Evolutionary conservation across 108 stramenopile species (phyloP).

Genomic region (Chaetoceros muelleri): DNA sequence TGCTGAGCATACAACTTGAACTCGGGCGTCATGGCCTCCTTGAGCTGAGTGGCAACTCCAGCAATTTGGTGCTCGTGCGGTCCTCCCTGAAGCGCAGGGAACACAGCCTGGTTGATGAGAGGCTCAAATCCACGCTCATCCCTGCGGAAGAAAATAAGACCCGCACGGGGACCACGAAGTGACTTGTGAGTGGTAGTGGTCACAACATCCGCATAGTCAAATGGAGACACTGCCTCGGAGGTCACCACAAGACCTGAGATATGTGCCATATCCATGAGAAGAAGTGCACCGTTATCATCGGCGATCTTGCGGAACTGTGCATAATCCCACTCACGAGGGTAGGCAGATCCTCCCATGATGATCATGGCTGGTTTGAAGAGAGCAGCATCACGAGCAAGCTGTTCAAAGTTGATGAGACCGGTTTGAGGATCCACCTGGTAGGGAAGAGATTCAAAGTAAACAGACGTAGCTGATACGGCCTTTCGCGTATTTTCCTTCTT

Average conservation of each 20-base stretch:
- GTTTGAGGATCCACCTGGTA: slow-evolving; percentile 95
- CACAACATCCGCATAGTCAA: slow-evolving; percentile 95
- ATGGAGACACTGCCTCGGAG: slow-evolving; percentile 84
- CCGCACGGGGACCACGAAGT: slow-evolving; percentile 97
- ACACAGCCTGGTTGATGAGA: slow-evolving; percentile 96
- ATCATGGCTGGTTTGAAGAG: slow-evolving; percentile 99
- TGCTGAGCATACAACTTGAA: slow-evolving; percentile 93
- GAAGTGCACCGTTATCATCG: slow-evolving; percentile 93
- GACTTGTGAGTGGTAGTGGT: slow-evolving; percentile 99
- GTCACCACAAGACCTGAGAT: slow-evolving; percentile 97
- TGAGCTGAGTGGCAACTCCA: slow-evolving; percentile 96
- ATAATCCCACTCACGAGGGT: slow-evolving; percentile 99
- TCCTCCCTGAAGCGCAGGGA: slow-evolving; percentile 99
- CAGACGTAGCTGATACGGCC: slow-evolving; percentile 98
- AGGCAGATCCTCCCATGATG: slow-evolving; percentile 97
- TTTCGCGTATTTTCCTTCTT: slow-evolving; percentile 94
- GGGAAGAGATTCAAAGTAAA: slow-evolving; percentile 99
- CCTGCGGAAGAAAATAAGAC: slow-evolving; percentile 99
- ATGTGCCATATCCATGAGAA: slow-evolving; percentile 99
- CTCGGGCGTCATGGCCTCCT: slow-evolving; percentile 92
- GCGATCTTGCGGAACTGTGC: slow-evolving; percentile 94
- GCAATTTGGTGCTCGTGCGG: slow-evolving; percentile 99
- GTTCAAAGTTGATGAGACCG: slow-evolving; percentile 95
- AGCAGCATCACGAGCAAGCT: slow-evolving; percentile 78
- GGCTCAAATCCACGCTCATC: slow-evolving; percentile 94